Evolutionary conservation across 192 early-diverging fungal species (phyloP), one percentile per base, ranked within the genome.

Genomic region (Phycomyces nitens): DNA sequence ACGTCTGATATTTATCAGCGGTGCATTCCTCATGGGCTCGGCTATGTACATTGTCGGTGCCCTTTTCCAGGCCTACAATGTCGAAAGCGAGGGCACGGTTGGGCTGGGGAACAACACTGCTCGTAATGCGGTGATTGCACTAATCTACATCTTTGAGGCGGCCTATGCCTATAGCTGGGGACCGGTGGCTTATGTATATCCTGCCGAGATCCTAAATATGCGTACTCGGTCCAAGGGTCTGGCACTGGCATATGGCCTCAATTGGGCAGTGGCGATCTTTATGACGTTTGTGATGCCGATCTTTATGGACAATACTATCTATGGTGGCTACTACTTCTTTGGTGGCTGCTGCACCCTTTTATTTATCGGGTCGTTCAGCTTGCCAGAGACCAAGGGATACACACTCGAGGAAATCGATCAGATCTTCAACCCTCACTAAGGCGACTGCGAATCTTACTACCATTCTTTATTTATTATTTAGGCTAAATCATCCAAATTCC

Each of bases 331-430:
- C 53, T 69, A 74, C 59, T 68, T 69, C 34, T 72, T 69, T 60
- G 70, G 53, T 56, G 70, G 41, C 10, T 72, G 77, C 15, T 79
- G 74, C 51, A 39, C 68, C n/a, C 52, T 76, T 27, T 55, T 79
- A 49, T 43, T 60, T 2, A 24, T 72, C 39, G 83, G 85, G 53
- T 75, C 84, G 55, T 89, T 82, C 71, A 71, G 90, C 65, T 81
- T 89, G 59, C 89, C 90, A 9, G 92, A 94, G 74, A 95, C 93
- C 65, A 91, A 88, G 75, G 85, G 88, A 43, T 74, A 83, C 20
- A 82, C 89, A 21, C 80, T 97, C 57, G 94, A 97, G 70, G 89
- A 95, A 63, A 92, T 97, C 83, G 94, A 95, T 59, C 75, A 86
- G 15, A 74, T 96, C 40, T 96, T 91, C 64, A 56, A 69, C 58